phyloP scores from a whole-genome alignment of 192 early-diverging fungal species.

The Coemansia sp. region DNA sequence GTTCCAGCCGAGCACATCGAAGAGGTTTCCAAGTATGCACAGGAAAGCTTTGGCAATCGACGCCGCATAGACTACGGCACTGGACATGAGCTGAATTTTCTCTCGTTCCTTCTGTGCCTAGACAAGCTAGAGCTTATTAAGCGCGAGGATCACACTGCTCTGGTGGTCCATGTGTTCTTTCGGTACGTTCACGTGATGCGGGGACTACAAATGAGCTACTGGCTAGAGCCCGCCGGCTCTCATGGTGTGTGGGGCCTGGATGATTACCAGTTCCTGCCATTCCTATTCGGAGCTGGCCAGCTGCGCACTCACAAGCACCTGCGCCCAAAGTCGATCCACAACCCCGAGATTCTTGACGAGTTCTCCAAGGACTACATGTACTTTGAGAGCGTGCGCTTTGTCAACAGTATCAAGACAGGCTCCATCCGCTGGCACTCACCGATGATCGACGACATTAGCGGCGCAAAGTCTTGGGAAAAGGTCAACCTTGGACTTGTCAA shows the following conservation, averaged over 20 bases:
- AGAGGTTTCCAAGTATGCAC: slow-evolving; percentile 78
- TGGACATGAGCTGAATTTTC: slow-evolving; percentile 93
- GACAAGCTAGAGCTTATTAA: slow-evolving; percentile 71
- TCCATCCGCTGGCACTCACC: slow-evolving; percentile 87
- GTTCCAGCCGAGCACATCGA: slow-evolving; percentile 42
- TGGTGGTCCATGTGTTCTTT: slow-evolving; percentile 79
- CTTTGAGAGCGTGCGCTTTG: slow-evolving; percentile 90
- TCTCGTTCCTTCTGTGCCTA: slow-evolving; percentile 83
- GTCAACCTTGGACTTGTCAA: slow-evolving; percentile 90
- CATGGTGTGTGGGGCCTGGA: slow-evolving; percentile 99
- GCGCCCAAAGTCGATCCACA: slow-evolving; percentile 93
- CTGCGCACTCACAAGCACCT: slow-evolving; percentile 87
- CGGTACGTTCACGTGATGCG: slow-evolving; percentile 90
- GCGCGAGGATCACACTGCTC: slow-evolving; percentile 69
- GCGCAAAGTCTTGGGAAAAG: slow-evolving; percentile 87
- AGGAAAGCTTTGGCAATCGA: slow-evolving; percentile 86
- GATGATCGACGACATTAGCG: slow-evolving; percentile 92
- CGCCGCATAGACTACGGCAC: slow-evolving; percentile 97
- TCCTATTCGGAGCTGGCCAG: slow-evolving; percentile 89
- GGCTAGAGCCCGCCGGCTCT: slow-evolving; percentile 95
- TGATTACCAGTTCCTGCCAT: slow-evolving; percentile 97
- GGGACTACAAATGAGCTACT: slow-evolving; percentile 86
- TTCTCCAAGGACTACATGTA: slow-evolving; percentile 95
- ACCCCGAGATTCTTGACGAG: slow-evolving; percentile 84
- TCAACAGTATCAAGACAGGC: slow-evolving; percentile 76